Evolutionary conservation across 768 basidiomycete species (phyloP), one percentile per base, ranked within the genome.

Genomic region (Boletus speciosus): DNA sequence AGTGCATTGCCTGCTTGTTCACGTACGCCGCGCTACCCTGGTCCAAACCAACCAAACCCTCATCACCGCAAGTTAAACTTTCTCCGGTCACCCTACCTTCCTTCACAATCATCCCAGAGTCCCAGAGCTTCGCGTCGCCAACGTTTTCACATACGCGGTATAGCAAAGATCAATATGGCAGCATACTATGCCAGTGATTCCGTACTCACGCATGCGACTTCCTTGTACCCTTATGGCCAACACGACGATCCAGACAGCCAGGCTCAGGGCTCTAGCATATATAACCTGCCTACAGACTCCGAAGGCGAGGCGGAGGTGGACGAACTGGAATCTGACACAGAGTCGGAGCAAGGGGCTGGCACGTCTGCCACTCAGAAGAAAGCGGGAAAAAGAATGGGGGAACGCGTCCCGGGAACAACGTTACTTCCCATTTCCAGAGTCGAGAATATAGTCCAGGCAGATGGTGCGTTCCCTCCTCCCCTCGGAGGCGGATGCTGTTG

Each of bases 381-480:
- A 31, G 55, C 54, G 11, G 71, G 65, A 36, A 68, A 66, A 61
- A 61, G 60, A 49, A 45, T 58, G 41, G 69, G 69, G 46, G 74
- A 74, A 53, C 83, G 86, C 58, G 70, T 75, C 23, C 82, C 81
- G 1, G 90, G 89, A 25, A 81, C 86, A 42, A 84, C 82, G 5
- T 70, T 88, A 3, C 72, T 93, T 34, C 90, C 90, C 15, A 73
- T 81, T 35, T 69, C 79, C 37, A 80, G 82, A 58, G 68, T 94
- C 38, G 88, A 92, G 69, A 85, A 81, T 64, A 90, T 93, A 61
- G 75, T 90, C 39, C 83, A 90, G 63, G 84, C 88, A 12, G 88
- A 93, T 57, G 88, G 89, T 84, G 67, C 45, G 79, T 73, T 41
- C 41, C 14, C 45, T 42, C 51, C 47, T 54, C 54, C 32, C 49